Evolutionary conservation across 805 yeast genomes (phyloP), one percentile per base, ranked within the genome.

Genomic region (Zygosaccharomyces lentus): DNA sequence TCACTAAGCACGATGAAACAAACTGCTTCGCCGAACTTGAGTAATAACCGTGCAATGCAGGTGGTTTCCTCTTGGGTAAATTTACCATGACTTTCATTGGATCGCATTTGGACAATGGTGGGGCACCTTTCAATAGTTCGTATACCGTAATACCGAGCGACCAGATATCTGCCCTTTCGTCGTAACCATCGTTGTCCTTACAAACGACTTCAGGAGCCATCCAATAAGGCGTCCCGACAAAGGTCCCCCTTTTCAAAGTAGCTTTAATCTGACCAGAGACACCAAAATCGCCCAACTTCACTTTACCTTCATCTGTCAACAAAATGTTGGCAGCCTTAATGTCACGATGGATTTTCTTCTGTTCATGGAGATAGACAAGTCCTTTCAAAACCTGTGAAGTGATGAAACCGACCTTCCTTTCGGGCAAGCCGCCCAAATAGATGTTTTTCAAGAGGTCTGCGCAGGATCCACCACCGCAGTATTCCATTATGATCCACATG

Each of bases 131-230:
- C 1, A 85, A 74, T 39, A 93, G 69, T 66, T 93, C 99, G 57
- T 87, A 84, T 1, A 87, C 80, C 0, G 98, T 90, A 42, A 93
- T 91, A 0, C 99, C 99, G 17, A 89, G 70, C 0, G 96, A 88
- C 99, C 99, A 93, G 43, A 93, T 86, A 61, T 93, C 99, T 1
- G 89, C 96, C 58, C 84, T 86, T 51, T 82, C 85, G 59, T 86
- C 76, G 64, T 93, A 89, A 0, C 93, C 95, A 8, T 67, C 63
- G 37, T 65, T 59, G 47, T 54, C 56, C 36, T 54, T 51, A 15
- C 72, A 63, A 36, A 93, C 84, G n/a, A 91, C 85, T 63, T 93
- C 99, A 0, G 99, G 99, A 0, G 99, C 99, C 98, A 91, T 90
- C 97, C 97, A 90, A 65, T 80, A 87, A 10, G 97, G 96, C 0